A percentile compares a stretch with the other conserved stretches of the same genome.
These are phyloP conservation scores for Nymphaea thermarum DNA, from an alignment of 164 flowering plant genomes.

Conservation along the genomic window DNA sequence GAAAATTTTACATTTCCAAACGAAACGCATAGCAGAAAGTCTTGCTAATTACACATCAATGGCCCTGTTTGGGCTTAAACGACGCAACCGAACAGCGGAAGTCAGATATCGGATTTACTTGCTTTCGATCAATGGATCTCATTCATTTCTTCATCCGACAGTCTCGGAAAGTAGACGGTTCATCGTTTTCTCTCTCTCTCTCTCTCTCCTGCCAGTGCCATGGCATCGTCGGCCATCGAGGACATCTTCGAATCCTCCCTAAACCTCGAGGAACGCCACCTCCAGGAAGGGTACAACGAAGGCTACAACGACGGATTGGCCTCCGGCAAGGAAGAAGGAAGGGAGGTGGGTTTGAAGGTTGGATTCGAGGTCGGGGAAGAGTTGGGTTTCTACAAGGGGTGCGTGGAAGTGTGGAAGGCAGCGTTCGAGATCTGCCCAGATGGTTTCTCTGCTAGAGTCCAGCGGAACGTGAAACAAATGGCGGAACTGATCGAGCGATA, in stretches of 20 bases:
- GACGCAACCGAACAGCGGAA: too few relatives aligned
- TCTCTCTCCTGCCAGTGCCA: too few relatives aligned
- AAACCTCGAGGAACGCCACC: slow-evolving; percentile 52
- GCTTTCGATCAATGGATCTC: too few relatives aligned
- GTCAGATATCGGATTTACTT: too few relatives aligned
- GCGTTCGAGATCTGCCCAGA: slow-evolving; percentile 30
- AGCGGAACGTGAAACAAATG: slow-evolving; percentile 41
- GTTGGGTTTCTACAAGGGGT: slow-evolving; percentile 68
- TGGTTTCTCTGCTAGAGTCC: slow-evolving; percentile 43
- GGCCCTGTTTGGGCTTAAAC: too few relatives aligned
- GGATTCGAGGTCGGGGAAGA: slow-evolving; percentile 74
- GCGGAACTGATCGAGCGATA: slow-evolving; percentile 38
- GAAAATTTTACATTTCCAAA: too few relatives aligned
- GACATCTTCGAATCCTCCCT: slow-evolving; percentile 54
- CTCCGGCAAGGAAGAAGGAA: slow-evolving; percentile 51
- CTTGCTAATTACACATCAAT: too few relatives aligned
- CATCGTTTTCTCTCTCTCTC: too few relatives aligned
- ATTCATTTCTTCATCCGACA: too few relatives aligned
- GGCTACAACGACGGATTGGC: slow-evolving; percentile 47
- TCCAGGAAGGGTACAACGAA: slow-evolving; percentile 41
- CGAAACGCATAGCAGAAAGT: too few relatives aligned
- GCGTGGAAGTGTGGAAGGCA: slow-evolving; percentile 53
- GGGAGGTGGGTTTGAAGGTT: slow-evolving; percentile 44
- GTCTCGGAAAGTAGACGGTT: too few relatives aligned
- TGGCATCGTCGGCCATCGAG: slow-evolving; percentile 5